Percentiles rank a stretch among this genome's conserved stretches.
Evolutionary conservation across 208 protist species (phyloP).

Genomic region (Acanthamoeba rhysodes): DNA sequence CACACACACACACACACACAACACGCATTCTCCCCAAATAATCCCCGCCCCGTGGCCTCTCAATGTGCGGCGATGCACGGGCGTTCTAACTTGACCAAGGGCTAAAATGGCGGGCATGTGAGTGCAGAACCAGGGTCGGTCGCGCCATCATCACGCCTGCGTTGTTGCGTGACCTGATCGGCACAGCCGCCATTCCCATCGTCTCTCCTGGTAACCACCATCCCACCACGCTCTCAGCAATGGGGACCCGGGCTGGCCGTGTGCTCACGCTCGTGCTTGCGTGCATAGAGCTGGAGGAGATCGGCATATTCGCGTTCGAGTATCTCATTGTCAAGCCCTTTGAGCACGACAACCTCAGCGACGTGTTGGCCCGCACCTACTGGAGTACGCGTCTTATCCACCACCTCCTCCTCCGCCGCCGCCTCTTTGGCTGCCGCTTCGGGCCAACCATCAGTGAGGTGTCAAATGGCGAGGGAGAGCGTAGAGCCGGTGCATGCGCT

Average conservation of each 20-base stretch:
- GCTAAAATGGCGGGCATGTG: too few species aligned
- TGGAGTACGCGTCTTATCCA: not conserved
- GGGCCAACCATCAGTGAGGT: too few species aligned
- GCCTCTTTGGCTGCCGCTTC: too few species aligned
- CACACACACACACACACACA: too few species aligned
- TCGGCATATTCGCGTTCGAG: conserved; percentile 55
- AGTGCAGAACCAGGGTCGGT: not conserved
- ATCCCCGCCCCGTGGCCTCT: too few species aligned
- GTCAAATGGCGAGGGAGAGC: too few species aligned
- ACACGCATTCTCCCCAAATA: too few species aligned
- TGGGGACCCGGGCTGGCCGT: too few species aligned
- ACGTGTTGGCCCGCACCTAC: conserved; percentile 36
- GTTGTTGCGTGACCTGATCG: not conserved
- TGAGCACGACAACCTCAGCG: not conserved
- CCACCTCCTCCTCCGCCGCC: not conserved
- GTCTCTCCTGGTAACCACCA: not conserved
- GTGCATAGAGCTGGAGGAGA: not conserved
- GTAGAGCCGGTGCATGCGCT: too few species aligned
- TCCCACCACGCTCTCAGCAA: not conserved
- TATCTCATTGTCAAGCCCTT: conserved; percentile 68
- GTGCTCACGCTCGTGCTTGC: too few species aligned
- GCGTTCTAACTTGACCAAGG: too few species aligned
- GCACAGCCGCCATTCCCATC: conserved; percentile 41
- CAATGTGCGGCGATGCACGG: too few species aligned
- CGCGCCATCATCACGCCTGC: conserved; percentile 9